Conservation (phyloP, 192 early-diverging fungal genomes). For the Pecoramyces ruminantium region DNA sequence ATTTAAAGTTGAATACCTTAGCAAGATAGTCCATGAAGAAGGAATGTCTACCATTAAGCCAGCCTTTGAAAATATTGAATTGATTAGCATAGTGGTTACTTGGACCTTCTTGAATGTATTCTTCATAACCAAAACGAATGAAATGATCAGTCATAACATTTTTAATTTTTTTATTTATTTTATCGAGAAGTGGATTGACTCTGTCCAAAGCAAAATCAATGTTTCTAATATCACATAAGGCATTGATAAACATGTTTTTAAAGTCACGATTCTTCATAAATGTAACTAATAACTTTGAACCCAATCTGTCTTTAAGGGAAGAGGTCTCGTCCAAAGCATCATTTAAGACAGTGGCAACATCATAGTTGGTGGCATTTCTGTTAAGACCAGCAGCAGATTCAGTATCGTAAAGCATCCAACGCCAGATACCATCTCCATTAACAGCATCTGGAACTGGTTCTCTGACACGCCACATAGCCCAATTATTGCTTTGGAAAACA, state of each 20-base stretch:
- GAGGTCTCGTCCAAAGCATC: too few relatives aligned
- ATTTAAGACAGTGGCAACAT: too few relatives aligned
- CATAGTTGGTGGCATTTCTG: not conserved
- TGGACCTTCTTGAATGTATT: not conserved
- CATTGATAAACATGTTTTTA: not conserved
- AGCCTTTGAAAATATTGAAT: not conserved
- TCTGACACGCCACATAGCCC: not conserved
- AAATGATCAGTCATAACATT: not conserved
- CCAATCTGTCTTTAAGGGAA: not conserved
- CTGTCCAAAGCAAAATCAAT: not conserved
- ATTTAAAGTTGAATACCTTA: not conserved
- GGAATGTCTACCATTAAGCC: not conserved
- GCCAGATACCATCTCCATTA: not conserved
- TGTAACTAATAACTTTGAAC: not conserved
- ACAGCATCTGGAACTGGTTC: not conserved
- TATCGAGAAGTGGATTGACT: not conserved
- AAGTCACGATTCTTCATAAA: not conserved
- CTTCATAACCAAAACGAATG: not conserved
- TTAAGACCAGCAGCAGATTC: not conserved
- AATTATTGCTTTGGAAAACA: not conserved
- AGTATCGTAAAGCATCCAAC: not conserved
- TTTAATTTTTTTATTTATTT: rapidly evolving
- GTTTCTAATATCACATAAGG: not conserved
- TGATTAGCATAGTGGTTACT: not conserved
- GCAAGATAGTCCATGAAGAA: not conserved